These are phyloP conservation scores for Sporothrix variecibatus DNA, from an alignment of 2,329 filamentous ascomycete species.

Conservation along the genomic window DNA sequence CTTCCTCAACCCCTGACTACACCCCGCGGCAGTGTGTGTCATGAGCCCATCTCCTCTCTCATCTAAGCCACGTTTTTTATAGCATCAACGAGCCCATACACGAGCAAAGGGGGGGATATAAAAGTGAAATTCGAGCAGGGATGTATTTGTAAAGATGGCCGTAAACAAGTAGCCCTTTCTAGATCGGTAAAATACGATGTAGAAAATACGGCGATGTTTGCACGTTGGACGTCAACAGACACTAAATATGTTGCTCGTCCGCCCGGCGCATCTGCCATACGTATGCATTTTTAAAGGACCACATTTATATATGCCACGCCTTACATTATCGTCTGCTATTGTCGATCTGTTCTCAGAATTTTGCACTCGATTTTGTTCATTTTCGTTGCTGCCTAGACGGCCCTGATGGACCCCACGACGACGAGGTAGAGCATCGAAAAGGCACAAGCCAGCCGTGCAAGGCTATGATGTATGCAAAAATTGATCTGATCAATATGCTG, in stretches of 20 bases:
- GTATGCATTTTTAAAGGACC: background rate
- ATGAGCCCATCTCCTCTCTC: background rate
- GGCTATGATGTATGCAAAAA: too few species aligned
- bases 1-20: background rate
- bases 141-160: background rate
- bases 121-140: background rate
- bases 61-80: constrained; percentile 4
- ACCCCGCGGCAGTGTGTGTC: background rate
- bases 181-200: background rate
- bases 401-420: background rate
- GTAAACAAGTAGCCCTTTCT: background rate
- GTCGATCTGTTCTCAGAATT: background rate
- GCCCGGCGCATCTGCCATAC: background rate
- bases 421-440: background rate
- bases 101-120: background rate
- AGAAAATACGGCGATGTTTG: background rate
- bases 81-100: background rate
- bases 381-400: constrained; percentile 1
- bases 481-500: too few species aligned
- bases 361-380: background rate
- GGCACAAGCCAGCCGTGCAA: background rate
- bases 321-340: background rate
- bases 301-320: background rate
- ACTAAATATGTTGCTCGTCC: background rate
- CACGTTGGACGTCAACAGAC: background rate